Base-by-base conservation (phyloP, 2,329 filamentous ascomycete species). In the Phyllosticta citriasiana region DNA sequence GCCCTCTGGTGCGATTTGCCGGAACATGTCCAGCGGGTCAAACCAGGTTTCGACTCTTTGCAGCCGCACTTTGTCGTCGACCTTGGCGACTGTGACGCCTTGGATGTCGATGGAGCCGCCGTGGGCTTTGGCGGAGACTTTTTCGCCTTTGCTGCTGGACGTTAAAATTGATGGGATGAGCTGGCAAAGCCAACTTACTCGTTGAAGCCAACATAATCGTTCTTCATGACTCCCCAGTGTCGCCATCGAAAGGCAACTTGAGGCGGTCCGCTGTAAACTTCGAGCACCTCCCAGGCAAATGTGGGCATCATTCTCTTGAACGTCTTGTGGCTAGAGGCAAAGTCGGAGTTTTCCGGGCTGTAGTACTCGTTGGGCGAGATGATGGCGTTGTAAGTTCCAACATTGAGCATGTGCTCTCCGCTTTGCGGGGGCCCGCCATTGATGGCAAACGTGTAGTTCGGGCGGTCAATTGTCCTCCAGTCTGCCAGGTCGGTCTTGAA, bases 291-390 rank as follows among this genome's bases (percentile, higher is more conserved):
- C 84, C 85, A 88, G 0, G 85, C 85, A 71, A 88, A 88, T 0
- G 80, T 84, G 0, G 85, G 85, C 85, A 88, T 88, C 84, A 88
- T 88, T 59, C 84, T 77, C 75, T 88, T 88, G 72, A 88, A 88
- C 0, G 83, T 84, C 77, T 88, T 87, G 76, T 88, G 85, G 68
- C 82, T 86, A 3, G 77, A 78, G 1, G 80, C 78, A 66, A 88
- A 88, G 70, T 85, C 83, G 2, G 80, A 84, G 62, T 83, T 78
- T 57, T 77, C 77, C 0, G 85, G 83, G 64, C 81, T 82, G 72
- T 88, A 88, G 75, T 81, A 88, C 69, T 84, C 79, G 68, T 84
- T 86, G 10, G 84, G 74, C 9, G 80, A 74, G 64, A 88, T 82
- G 71, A 88, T 80, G 60, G 85, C 85, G 69, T 87, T 88, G 77